Evolutionary conservation across 2,329 filamentous ascomycete species (phyloP).

Genomic region (Exophiala aquamarina): DNA sequence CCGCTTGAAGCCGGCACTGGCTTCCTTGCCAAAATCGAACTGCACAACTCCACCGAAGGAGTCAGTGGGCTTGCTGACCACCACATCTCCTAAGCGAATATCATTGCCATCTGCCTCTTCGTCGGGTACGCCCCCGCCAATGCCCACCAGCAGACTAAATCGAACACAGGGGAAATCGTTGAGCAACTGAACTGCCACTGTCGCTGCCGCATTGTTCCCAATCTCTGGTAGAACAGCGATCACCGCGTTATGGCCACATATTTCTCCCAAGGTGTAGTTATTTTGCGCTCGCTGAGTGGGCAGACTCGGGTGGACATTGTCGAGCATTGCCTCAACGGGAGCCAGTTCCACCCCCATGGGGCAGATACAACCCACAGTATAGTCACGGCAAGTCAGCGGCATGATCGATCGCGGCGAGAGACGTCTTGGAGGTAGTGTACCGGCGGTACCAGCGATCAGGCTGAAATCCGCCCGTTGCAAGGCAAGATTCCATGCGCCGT

Average conservation of each 20-base stretch:
- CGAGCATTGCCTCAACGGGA: slow-evolving; percentile 23
- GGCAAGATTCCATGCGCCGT: too few relatives aligned
- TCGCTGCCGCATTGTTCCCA: slow-evolving; percentile 13
- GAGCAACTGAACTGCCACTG: slow-evolving; percentile 14
- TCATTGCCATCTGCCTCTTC: slow-evolving; percentile 12
- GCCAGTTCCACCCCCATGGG: slow-evolving; percentile 20
- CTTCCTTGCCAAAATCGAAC: slow-evolving; percentile 27
- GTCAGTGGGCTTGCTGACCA: slow-evolving; percentile 24
- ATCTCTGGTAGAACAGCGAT: slow-evolving; percentile 22
- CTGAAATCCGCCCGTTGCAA: too few relatives aligned
- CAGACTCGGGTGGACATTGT: slow-evolving; percentile 13
- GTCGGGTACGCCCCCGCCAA: slow-evolving; percentile 36
- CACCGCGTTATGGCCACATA: slow-evolving; percentile 23
- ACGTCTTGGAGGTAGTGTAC: too few relatives aligned
- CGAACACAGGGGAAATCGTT: slow-evolving; percentile 25
- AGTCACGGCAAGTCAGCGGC: too few relatives aligned
- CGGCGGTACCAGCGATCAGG: too few relatives aligned
- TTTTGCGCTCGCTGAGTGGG: slow-evolving; percentile 13
- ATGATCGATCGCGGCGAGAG: too few relatives aligned
- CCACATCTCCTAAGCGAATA: slow-evolving; percentile 30
- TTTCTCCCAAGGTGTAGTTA: slow-evolving; percentile 18
- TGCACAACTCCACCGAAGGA: slow-evolving; percentile 24
- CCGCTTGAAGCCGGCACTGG: slow-evolving; percentile 14
- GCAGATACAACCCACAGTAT: slow-evolving; percentile 26
- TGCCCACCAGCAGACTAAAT: slow-evolving; percentile 44